A percentile compares a stretch with the other conserved stretches of the same genome.
These are phyloP conservation scores for Erythrobasidium hasegawianum DNA, from an alignment of 1,284 basidiomycete species.

Conservation along the genomic window DNA sequence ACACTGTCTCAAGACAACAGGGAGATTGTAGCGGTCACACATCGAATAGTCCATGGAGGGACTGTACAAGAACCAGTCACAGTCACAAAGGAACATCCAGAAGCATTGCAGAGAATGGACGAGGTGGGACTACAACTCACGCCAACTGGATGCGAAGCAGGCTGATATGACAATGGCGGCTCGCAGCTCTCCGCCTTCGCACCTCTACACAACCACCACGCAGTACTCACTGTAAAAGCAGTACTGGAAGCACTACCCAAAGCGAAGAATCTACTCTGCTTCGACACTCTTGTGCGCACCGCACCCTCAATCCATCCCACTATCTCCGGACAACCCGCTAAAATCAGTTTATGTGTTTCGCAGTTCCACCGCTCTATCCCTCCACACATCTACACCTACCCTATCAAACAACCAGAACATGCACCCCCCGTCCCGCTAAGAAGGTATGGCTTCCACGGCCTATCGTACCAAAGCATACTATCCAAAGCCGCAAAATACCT, in stretches of 20 bases:
- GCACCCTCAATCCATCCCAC: not conserved
- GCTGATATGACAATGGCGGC: no score
- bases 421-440: conserved; percentile 61
- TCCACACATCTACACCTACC: conserved; percentile 67
- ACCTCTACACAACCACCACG: conserved; percentile 53
- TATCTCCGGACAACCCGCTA: not conserved
- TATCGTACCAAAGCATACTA: conserved; percentile 52
- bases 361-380: conserved; percentile 72
- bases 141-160: no score
- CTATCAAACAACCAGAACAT: conserved; percentile 64
- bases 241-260: conserved; percentile 59
- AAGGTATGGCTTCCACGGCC: conserved; percentile 78
- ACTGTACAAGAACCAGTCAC: conserved; percentile 64
- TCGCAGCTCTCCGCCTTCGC: conserved; percentile 36
- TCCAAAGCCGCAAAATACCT: conserved; percentile 60
- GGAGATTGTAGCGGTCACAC: conserved; percentile 59
- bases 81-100: conserved; percentile 56
- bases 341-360: not conserved
- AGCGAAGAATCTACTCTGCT: conserved; percentile 54
- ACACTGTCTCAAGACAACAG: conserved; percentile 42
- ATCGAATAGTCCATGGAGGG: conserved; percentile 79
- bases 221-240: conserved; percentile 53
- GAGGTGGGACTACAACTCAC: no score
- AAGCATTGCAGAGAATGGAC: conserved; percentile 66
- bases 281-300: conserved; percentile 64